phyloP scores from a whole-genome alignment of 2,329 filamentous ascomycete genomes.

The Ophiobolus disseminans region DNA sequence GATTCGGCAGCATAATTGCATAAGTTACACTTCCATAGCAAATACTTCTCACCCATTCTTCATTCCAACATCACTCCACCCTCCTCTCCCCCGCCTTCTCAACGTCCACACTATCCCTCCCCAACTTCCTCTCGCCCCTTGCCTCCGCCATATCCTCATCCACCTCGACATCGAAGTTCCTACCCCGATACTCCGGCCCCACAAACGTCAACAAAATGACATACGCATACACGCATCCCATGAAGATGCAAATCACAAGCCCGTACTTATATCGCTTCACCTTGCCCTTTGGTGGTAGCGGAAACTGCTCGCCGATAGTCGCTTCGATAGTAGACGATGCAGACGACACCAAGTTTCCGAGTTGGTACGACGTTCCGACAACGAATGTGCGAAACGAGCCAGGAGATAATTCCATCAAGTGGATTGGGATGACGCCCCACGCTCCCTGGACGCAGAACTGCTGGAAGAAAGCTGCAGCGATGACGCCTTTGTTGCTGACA shows the following conservation, averaged over 20 bases:
- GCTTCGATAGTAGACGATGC: constrained; percentile 78
- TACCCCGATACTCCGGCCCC: constrained; percentile 60
- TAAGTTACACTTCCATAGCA: no score
- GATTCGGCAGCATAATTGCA: no score
- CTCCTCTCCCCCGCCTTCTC: constrained; percentile 12
- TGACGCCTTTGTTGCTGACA: constrained; percentile 66
- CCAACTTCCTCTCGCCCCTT: constrained; percentile 17
- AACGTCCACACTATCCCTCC: constrained; percentile 13
- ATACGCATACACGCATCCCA: constrained; percentile 79
- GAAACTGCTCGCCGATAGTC: constrained; percentile 76
- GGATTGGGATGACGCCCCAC: constrained; percentile 63
- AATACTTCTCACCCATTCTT: no score
- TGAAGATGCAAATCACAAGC: constrained; percentile 88
- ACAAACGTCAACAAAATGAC: constrained; percentile 68
- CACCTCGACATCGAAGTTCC: constrained; percentile 39
- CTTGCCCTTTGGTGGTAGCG: constrained; percentile 62
- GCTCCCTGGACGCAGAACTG: constrained; percentile 57
- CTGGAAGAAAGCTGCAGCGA: constrained; percentile 83
- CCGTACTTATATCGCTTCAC: constrained; percentile 65
- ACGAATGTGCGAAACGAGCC: constrained; percentile 77
- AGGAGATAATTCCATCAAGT: constrained; percentile 78
- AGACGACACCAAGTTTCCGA: constrained; percentile 75
- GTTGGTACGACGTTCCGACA: constrained; percentile 76
- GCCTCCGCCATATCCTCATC: constrained; percentile 45
- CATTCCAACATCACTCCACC: constrained; percentile 11